Base-by-base conservation (phyloP, 192 early-diverging fungal genomes). In the Coemansia sp. region DNA sequence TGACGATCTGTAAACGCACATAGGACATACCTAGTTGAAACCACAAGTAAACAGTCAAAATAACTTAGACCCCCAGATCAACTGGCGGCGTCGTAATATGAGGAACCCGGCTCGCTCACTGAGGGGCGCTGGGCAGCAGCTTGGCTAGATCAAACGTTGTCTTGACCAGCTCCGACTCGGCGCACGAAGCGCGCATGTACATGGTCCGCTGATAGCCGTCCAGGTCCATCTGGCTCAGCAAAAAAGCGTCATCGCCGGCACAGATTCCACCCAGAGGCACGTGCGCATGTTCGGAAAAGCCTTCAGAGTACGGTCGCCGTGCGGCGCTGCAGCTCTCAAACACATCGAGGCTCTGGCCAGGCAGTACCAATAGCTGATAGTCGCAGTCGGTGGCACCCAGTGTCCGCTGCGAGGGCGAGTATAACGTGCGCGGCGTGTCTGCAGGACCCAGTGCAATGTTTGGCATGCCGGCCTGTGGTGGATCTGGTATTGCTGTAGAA, bases 91-190 rank as follows among this genome's bases (percentile, higher is more conserved):
- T 7, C 27, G 27, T 23, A 9, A 14, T 17, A 25, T 17, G 29
- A 27, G 17, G 10, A 13, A 29, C 22, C 6, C 4, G 22, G 23
- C 19, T 25, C 22, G 16, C 7, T 59, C 37, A 62, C 45, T 48
- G 55, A 25, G 67, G 67, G 10, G 61, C 47, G 35, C 30, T 56
- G 4, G 67, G 67, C 25, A 71, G 56, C 27, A 71, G 50, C 44
- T 71, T 71, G 29, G 53, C 67, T 1, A 71, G 61, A 27, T 71
- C 67, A 40, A 71, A 64, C 16, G 67, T 59, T 19, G 67, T 64
- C 16, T 64, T 64, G 23, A 71, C 61, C 8, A 71, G 61, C 43
- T 48, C 60, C 3, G 61, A 45, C 9, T 71, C 67, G 16, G 60
- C 60, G 35, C 51, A 71, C 32, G 67, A 64, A 37, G 32, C 60